These are phyloP conservation scores for Pseudogymnoascus sp. DNA, from an alignment of 2,329 filamentous ascomycete species.

Conservation along the genomic window DNA sequence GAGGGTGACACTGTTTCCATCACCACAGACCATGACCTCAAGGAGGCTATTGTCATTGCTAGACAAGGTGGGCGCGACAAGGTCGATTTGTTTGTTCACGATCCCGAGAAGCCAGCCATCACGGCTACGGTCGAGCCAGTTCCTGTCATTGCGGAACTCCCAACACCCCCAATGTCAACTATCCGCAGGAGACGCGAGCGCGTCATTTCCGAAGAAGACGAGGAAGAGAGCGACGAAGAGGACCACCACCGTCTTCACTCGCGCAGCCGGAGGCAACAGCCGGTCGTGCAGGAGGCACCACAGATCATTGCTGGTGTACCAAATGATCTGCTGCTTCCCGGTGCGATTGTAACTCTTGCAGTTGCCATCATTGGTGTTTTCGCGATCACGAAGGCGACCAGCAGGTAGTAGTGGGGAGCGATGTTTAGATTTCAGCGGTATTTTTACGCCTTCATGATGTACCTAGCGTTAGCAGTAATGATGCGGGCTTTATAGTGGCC, in stretches of 20 bases:
- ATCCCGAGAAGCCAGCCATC: constrained; percentile 83
- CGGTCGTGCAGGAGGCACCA: constrained; percentile 37
- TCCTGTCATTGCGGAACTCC: constrained; percentile 36
- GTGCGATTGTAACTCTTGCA: constrained; percentile 89
- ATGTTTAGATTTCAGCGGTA: neutral
- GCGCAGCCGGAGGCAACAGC: constrained; percentile 21
- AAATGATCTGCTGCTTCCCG: constrained; percentile 86
- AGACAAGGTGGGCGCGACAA: constrained; percentile 74
- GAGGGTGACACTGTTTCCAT: constrained; percentile 96
- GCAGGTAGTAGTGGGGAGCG: constrained; percentile 28
- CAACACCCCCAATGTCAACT: constrained; percentile 41
- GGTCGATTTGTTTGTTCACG: constrained; percentile 94
- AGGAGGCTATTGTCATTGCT: constrained; percentile 81
- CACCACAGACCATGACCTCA: constrained; percentile 85
- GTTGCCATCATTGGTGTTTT: constrained; percentile 93
- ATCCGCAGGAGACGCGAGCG: constrained; percentile 42
- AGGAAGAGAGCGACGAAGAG: constrained; percentile 41
- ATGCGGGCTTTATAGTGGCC: neutral
- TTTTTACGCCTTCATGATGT: constrained; percentile 9
- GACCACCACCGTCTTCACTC: constrained; percentile 15
- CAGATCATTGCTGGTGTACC: constrained; percentile 86
- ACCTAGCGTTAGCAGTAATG: constrained; percentile 2
- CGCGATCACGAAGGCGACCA: constrained; percentile 63
- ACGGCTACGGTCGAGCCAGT: constrained; percentile 53
- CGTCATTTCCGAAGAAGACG: constrained; percentile 44